phyloP scores from a whole-genome alignment of 257 asterid species.

The Fraxinus anomala region DNA sequence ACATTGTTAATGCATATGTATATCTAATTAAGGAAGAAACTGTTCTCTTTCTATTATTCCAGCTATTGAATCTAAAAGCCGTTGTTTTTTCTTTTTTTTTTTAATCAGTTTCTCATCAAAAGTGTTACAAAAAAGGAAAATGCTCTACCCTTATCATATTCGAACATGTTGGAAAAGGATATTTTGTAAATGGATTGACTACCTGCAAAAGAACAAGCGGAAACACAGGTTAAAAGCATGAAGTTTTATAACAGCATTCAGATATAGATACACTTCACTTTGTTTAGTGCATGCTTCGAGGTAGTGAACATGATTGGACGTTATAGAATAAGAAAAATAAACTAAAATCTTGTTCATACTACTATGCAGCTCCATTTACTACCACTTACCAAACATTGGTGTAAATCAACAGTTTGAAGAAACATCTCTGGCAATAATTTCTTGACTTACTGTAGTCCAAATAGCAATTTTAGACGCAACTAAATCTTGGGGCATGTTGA shows the following conservation, averaged over 20 bases:
- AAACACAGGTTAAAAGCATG: constrained; percentile 24
- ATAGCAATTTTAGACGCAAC: constrained; percentile 84
- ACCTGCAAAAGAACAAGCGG: constrained; percentile 56
- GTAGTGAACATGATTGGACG: not conserved
- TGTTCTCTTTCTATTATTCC: not conserved
- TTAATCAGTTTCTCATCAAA: not conserved
- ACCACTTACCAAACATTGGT: not conserved
- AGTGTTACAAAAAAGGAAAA: not conserved
- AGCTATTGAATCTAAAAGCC: not conserved
- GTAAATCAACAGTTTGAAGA: not conserved
- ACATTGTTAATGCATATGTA: constrained; percentile 85
- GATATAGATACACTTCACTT: no score
- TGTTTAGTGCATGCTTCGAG: not conserved
- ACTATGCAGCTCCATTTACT: not conserved
- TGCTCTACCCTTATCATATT: not conserved
- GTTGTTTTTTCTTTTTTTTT: not conserved
- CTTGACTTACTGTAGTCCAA: constrained; percentile 81
- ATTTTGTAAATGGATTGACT: constrained; percentile 93
- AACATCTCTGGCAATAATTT: not conserved
- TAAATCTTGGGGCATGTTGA: constrained; percentile 79
- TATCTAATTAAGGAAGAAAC: constrained; percentile 45
- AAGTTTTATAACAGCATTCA: not conserved
- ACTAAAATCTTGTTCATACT: not conserved
- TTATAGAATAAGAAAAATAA: no score
- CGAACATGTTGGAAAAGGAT: constrained; percentile 53